phyloP scores from a whole-genome alignment of 495 filamentous ascomycete species.

The Penicillium ochrochloron region DNA sequence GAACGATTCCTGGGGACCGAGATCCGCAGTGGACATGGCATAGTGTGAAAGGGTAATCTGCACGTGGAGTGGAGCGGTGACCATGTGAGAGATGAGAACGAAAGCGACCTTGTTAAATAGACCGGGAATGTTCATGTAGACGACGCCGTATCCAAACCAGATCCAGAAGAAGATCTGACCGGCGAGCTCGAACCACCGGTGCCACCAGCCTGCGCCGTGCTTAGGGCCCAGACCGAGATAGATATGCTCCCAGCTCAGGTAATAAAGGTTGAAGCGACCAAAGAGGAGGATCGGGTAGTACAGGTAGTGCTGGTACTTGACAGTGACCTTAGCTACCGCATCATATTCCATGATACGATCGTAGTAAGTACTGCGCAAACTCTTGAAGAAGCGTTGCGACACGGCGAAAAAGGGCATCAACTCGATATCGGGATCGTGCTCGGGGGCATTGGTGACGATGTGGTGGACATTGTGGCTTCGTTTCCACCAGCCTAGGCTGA shows the following conservation, averaged over 20 bases:
- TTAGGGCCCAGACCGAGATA: conserved; percentile 74
- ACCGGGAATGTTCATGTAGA: conserved; percentile 79
- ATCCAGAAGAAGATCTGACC: conserved; percentile 90
- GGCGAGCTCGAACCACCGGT: conserved; percentile 82
- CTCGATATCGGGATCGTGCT: conserved; percentile 97
- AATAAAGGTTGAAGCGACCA: conserved; percentile 89
- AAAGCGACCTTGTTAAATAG: conserved; percentile 72
- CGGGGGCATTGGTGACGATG: conserved; percentile 93
- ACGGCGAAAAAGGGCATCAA: conserved; percentile 95
- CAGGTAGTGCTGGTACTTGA: conserved; percentile 77
- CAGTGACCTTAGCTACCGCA: conserved; percentile 67
- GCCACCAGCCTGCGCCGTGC: conserved; percentile 87
- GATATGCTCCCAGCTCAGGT: conserved; percentile 80
- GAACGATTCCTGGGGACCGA: conserved; percentile 86
- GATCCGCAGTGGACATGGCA: conserved; percentile 92
- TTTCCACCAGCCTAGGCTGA: conserved; percentile 97
- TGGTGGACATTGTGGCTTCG: conserved; percentile 97
- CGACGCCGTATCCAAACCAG: conserved; percentile 89
- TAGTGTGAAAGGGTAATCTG: conserved; percentile 98
- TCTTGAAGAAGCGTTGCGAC: conserved; percentile 80
- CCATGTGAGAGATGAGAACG: conserved; percentile 83
- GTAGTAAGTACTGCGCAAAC: conserved; percentile 85
- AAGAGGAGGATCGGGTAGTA: conserved; percentile 88
- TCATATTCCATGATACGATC: conserved; percentile 86
- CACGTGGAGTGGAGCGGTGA: conserved; percentile 85